Evolutionary conservation across 176 grass and related monocot species (phyloP), one percentile per base, ranked within the genome.

Genomic region (Oryza australiensis): DNA sequence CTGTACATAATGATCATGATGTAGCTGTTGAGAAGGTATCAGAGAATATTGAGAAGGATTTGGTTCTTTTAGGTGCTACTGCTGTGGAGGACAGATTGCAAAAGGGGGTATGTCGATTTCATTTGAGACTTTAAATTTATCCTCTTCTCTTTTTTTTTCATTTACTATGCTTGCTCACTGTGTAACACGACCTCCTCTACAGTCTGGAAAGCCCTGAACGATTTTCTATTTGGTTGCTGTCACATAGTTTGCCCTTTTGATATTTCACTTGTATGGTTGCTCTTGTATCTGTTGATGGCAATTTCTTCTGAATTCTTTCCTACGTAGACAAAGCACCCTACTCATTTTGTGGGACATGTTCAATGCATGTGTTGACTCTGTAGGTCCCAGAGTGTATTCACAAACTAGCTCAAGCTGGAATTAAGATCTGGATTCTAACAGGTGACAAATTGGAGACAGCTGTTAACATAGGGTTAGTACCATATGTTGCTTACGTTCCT

Each of bases 371-470:
- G 45, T 34, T 38, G 73, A 79, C 62, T 73, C 14, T 77, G 72
- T 89, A 97, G 94, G 94, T 97, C 78, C 94, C 92, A 71, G 90
- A 97, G 76, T 97, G 90, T 87, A 94, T 97, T 65, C 88, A 97
- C 72, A 97, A 97, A 82, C 90, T 97, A 57, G 94, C 94, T 74
- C 94, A 92, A 89, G 94, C 94, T 68, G 94, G 94, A 77, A 94
- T 97, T 82, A 97, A 97, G 66, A 85, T 97, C 66, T 97, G 94
- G 94, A 93, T 94, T 80, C 67, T 97, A 84, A 97, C 94, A 22
- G 94, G 94, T 72, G 94, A 97, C 81, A 97, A 97, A 83, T 86
- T 94, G 88, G 94, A 97, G 70, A 97, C 94, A 55, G 94, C 94
- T 53, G 91, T 97, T 53, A 97, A 97, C 87, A 97, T 97, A 72